Base-by-base conservation (phyloP, 805 yeast species). In the Wickerhamomyces alni region DNA sequence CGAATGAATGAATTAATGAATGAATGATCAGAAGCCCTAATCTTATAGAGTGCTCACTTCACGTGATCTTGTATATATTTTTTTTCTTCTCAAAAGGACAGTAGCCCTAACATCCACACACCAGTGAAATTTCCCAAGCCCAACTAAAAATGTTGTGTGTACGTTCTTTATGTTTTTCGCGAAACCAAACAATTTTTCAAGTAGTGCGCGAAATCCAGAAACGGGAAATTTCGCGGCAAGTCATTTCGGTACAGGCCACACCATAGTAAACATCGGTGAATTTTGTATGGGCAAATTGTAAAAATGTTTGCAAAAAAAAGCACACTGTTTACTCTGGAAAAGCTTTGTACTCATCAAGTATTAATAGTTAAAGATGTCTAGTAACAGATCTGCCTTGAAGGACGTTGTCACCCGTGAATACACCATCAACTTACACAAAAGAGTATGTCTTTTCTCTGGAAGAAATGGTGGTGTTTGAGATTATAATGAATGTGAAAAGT, bases 341-440 rank as follows among this genome's bases (percentile, higher is more conserved):
- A n/a, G n/a, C n/a, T n/a, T n/a, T n/a, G n/a, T n/a, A n/a, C n/a
- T n/a, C n/a, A n/a, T n/a, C n/a, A n/a, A n/a, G n/a, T n/a, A 37
- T 36, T 33, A 27, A 33, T 28, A 37, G 36, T 34, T 41, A 41
- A 49, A 50, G 44, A 69, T 69, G 74, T 70, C 74, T 58, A 69
- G 69, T 43, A 55, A 56, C 59, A 74, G 74, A 72, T 78, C 82
- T 74, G 94, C 91, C 74, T 78, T 88, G 71, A 85, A 86, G 78
- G 98, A 93, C 89, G 96, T 88, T 75, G 97, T 93, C 75, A 86
- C 99, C 73, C 95, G 99, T 76, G 99, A 93, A 79, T 93, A 93
- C 87, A 93, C 99, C 82, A 89, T 93, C 75, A 91, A 93, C 87
- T 78, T 91, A 75, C 96, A 88, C 95, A 91, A 88, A 76, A 88